Conservation (phyloP, 257 asterid species). For the Hygrophila difformis region DNA sequence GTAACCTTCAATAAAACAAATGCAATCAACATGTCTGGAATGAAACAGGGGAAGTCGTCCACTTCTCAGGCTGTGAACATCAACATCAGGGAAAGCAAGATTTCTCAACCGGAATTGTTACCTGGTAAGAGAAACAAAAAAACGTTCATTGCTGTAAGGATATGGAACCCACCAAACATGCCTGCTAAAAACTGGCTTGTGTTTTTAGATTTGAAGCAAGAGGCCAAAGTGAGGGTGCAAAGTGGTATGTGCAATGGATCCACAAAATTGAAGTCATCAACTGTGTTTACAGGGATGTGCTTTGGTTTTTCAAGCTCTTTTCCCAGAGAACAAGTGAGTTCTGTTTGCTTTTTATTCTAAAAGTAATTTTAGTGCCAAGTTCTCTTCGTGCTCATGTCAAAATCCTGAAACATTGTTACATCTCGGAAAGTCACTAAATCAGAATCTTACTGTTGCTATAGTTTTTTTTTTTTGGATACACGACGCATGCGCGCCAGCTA, state of each 20-base stretch:
- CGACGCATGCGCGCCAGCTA: too few relatives aligned
- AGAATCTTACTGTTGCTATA: constrained; percentile 9
- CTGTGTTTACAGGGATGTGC: constrained; percentile 57
- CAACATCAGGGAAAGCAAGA: constrained; percentile 21
- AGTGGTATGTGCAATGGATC: constrained; percentile 30
- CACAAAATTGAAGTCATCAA: constrained; percentile 29
- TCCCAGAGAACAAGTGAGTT: constrained; percentile 74
- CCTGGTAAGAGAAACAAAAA: constrained; percentile 28
- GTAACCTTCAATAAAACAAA: constrained; percentile 29
- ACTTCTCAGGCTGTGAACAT: constrained; percentile 29
- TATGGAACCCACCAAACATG: constrained; percentile 16
- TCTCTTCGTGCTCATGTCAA: neutral
- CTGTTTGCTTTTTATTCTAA: constrained; percentile 6
- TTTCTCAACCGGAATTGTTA: constrained; percentile 25
- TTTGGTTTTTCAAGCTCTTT: constrained; percentile 72
- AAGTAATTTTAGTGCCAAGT: constrained; percentile 1
- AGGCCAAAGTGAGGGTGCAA: constrained; percentile 30
- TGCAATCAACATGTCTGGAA: constrained; percentile 23
- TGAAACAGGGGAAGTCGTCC: constrained; percentile 38
- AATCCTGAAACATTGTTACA: neutral
- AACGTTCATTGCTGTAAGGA: constrained; percentile 16
- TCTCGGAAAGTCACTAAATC: neutral
- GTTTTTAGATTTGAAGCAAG: constrained; percentile 30
- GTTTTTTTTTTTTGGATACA: too few relatives aligned
- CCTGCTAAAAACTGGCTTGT: constrained; percentile 15